Evolutionary conservation across 306 rosid species (phyloP).

Genomic region (Chamaecrista fasciculata): DNA sequence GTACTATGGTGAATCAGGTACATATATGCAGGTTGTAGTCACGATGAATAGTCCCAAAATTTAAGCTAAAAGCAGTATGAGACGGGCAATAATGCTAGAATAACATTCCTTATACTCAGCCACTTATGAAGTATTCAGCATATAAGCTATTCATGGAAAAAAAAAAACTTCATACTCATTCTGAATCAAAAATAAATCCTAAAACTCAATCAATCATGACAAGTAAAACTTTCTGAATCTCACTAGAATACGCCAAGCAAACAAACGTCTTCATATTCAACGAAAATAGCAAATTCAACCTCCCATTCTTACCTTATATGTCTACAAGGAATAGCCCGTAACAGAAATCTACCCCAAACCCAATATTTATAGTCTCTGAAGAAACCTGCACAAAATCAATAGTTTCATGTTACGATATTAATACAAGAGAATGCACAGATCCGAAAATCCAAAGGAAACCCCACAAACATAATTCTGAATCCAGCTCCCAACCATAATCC

Average conservation of each 20-base stretch:
- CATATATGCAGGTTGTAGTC: neutral
- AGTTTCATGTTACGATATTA: neutral
- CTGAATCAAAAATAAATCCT: too few species aligned
- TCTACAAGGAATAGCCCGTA: neutral
- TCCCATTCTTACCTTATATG: slow-evolving; percentile 16
- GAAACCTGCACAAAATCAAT: slow-evolving; percentile 1
- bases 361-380: neutral
- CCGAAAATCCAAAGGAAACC: neutral
- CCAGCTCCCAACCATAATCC: too few species aligned
- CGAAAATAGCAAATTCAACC: neutral
- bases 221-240: neutral
- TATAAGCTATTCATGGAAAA: neutral
- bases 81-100: neutral
- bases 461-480: neutral
- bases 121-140: neutral
- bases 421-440: neutral
- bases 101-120: neutral
- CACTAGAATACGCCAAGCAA: neutral
- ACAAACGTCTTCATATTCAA: neutral
- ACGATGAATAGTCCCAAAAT: neutral
- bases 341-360: neutral
- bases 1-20: neutral
- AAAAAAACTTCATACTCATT: neutral
- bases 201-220: neutral
- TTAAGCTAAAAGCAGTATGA: neutral